Percentiles rank a stretch among this genome's conserved stretches.
These are phyloP conservation scores for Xerocomellus dryophilus DNA, from an alignment of 768 basidiomycete species.

Conservation along the genomic window DNA sequence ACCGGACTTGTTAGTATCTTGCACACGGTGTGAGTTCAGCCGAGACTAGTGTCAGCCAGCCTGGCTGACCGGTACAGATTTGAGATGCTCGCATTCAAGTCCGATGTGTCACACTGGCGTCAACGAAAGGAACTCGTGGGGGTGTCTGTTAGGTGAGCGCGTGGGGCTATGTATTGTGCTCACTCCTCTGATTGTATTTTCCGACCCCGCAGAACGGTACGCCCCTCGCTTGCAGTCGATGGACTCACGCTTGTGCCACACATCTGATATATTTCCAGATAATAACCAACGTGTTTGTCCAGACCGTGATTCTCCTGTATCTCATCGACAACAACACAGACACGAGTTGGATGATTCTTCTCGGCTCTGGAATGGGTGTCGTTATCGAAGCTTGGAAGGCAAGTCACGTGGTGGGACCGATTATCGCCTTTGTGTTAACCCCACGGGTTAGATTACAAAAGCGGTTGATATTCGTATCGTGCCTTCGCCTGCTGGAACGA, in stretches of 20 bases:
- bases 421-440: conserved; percentile 14
- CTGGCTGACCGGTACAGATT: conserved; percentile 50
- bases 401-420: conserved; percentile 17
- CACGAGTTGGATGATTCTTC: conserved; percentile 97
- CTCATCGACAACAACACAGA: conserved; percentile 94
- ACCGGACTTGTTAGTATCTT: conserved; percentile 84
- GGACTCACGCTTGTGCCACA: conserved; percentile 13
- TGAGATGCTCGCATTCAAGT: conserved; percentile 94
- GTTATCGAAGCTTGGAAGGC: conserved; percentile 95
- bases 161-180: conserved; percentile 3
- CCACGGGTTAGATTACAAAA: conserved; percentile 63
- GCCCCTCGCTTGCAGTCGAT: conserved; percentile 22
- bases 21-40: conserved; percentile 71
- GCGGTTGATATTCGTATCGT: conserved; percentile 83
- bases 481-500: conserved; percentile 56
- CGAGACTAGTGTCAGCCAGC: not conserved
- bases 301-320: conserved; percentile 85
- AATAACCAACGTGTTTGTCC: conserved; percentile 92
- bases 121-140: conserved; percentile 93
- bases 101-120: conserved; percentile 93
- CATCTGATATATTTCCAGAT: conserved; percentile 43
- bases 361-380: conserved; percentile 79
- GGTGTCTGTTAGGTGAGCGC: conserved; percentile 79
- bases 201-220: conserved; percentile 48
- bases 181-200: conserved; percentile 17